A percentile compares a stretch with the other conserved stretches of the same genome.
Conservation (phyloP, 225 moss, liverwort and hornwort species). For the Straminergon stramineum region DNA sequence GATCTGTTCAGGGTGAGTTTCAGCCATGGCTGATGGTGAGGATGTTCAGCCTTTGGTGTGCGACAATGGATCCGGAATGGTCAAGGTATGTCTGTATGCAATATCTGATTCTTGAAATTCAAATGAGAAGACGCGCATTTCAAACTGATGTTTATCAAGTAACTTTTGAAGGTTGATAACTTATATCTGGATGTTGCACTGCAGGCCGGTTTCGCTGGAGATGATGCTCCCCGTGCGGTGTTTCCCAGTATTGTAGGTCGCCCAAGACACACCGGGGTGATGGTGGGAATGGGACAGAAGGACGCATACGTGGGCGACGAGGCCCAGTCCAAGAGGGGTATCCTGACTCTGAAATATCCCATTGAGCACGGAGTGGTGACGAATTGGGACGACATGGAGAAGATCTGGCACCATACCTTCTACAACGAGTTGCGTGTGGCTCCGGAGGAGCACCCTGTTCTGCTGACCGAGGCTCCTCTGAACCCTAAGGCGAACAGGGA, state of each 20-base stretch:
- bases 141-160: not conserved
- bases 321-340: slow-evolving; percentile 69
- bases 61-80: slow-evolving; percentile 82
- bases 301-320: slow-evolving; percentile 65
- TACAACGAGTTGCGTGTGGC: slow-evolving; percentile 67
- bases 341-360: slow-evolving; percentile 60
- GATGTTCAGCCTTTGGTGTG: slow-evolving; percentile 89
- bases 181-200: not conserved
- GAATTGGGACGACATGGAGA: slow-evolving; percentile 81
- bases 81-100: slow-evolving; percentile 9
- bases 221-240: slow-evolving; percentile 85
- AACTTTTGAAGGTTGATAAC: not conserved
- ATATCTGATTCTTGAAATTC: not conserved
- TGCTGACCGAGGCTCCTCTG: slow-evolving; percentile 60
- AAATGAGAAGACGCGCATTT: too few species aligned
- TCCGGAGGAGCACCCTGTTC: slow-evolving; percentile 61
- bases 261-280: slow-evolving; percentile 63
- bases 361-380: slow-evolving; percentile 72
- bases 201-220: slow-evolving; percentile 95
- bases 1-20: not conserved
- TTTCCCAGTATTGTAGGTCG: slow-evolving; percentile 95
- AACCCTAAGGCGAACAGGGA: slow-evolving; percentile 78
- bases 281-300: slow-evolving; percentile 68
- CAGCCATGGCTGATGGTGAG: slow-evolving; percentile 61
- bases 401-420: slow-evolving; percentile 63